Evolutionary conservation across 2,329 filamentous ascomycete genomes (phyloP).

Genomic region (Penicillium corylophilum): DNA sequence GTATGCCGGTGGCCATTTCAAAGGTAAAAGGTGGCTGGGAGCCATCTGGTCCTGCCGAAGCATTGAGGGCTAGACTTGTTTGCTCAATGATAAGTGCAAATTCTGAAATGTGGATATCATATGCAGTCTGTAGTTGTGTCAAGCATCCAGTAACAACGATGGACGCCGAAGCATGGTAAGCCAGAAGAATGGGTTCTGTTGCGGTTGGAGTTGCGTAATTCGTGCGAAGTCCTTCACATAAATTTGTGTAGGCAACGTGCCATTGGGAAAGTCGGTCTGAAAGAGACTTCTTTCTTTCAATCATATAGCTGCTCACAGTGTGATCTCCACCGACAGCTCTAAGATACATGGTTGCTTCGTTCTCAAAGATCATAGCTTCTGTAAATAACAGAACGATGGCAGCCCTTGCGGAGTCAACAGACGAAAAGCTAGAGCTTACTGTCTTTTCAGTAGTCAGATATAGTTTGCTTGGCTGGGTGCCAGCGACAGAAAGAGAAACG

Average conservation of each 20-base stretch:
- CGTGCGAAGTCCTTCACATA: conserved; percentile 1
- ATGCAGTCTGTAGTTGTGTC: conserved; percentile 12
- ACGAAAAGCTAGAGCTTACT: background rate
- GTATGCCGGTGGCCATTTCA: conserved; percentile 21
- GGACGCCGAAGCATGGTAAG: conserved; percentile 9
- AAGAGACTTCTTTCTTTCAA: conserved; percentile 2
- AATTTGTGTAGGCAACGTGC: conserved; percentile 7
- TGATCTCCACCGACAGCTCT: background rate
- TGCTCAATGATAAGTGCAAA: conserved; percentile 14
- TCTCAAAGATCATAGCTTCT: conserved; percentile 15
- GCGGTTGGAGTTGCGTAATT: background rate
- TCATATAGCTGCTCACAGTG: conserved; percentile 4
- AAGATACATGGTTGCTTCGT: conserved; percentile 13
- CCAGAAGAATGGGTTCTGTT: conserved; percentile 10
- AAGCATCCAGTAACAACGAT: conserved; percentile 17
- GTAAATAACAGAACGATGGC: conserved; percentile 8
- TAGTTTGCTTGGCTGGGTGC: conserved; percentile 2
- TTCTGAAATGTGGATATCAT: conserved; percentile 15
- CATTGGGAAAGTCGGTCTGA: conserved; percentile 6
- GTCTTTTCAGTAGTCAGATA: conserved; percentile 12
- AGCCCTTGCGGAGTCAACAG: conserved; percentile 9
- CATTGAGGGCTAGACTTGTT: conserved; percentile 6
- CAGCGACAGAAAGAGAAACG: conserved; percentile 16
- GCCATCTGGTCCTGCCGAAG: conserved; percentile 6
- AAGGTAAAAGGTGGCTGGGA: conserved; percentile 24